Base-by-base conservation (phyloP, 129 eudicot species). In the Artemisia annua region DNA sequence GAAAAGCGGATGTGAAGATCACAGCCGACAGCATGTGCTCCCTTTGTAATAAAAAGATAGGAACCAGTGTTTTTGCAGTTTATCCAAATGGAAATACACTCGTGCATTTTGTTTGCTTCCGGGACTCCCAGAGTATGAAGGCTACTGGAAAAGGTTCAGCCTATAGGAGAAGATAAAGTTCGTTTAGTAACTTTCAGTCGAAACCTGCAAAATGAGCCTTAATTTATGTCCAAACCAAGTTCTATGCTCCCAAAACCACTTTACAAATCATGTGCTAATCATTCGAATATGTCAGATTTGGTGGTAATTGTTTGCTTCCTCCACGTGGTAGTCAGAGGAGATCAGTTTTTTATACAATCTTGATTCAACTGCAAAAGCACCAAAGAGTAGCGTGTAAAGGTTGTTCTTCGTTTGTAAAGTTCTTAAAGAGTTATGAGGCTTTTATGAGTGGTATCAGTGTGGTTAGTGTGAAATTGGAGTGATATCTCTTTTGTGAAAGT, bases 11-110 rank as follows among this genome's bases (percentile, higher is more conserved):
- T 7, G 96, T 94, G 75, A 94, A 90, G 86, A 86, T 94, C 70
- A 90, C 91, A 2, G 86, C 84, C 12, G 96, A 94, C 39, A 90
- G 87, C 62, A 90, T 83, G 84, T 90, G 99, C 71, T 90, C 96
- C 59, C 99, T 94, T 72, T 90, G 99, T 81, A 88, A 88, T 88
- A 94, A 90, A 77, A 94, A 94, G 84, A 90, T 90, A 71, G 99
- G 96, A 14, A 80, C 89, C 8, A 94, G 97, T 54, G 97, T 94
- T 6, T 88, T 94, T 71, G 99, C 97, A 5, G 96, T 94, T 56
- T 94, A 94, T 82, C 99, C 96, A 0, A 94, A 94, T n/a, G 96
- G 96, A 15, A 88, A 83, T 70, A 94, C 99, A 12, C 78, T 86
- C 7, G 97, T 94, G 61, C 99, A 94, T 66, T 94, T 94, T 61